Evolutionary conservation across 441 rosid genomes (phyloP), one percentile per base, ranked within the genome.

Genomic region (Brassica hybrid): DNA sequence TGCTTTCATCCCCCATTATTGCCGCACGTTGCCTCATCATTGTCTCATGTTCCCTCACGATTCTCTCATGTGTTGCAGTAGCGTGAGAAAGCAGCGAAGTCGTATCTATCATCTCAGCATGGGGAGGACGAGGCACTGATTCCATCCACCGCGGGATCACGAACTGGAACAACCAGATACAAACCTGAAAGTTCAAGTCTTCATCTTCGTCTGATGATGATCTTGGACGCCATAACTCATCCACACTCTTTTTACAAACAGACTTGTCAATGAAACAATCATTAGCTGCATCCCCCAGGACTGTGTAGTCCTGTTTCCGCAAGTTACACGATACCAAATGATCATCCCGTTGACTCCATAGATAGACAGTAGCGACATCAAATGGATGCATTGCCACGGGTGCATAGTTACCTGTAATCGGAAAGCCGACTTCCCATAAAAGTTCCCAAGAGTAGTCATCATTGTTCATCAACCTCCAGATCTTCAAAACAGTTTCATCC

Each of bases 381-480:
- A 43, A 43, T n/a, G n/a, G n/a, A n/a, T n/a, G n/a, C n/a, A n/a
- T n/a, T n/a, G n/a, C n/a, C n/a, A n/a, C n/a, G n/a, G n/a, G n/a
- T 43, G 21, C 16, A 19, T 21, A 52, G 6, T 17, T 4, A 32
- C 43, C n/a, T 10, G 12, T 41, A 18, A 19, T 1, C 5, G 54
- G 16, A n/a, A 65, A 14, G 32, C 54, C 1, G 9, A 38, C 13
- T 38, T 38, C 52, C 69, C 52, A 18, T 14, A 65, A 11, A 18
- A 65, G 16, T 5, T 65, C 52, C 68, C 68, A 65, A 36, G 43
- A 5, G 56, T 14, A 16, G 5, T 30, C 19, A 8, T 14, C 65
- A 65, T 65, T 65, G 54, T 6, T 19, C 69, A n/a, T n/a, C n/a
- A 62, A 48, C 61, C 69, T 72, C 69, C 69, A 72, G n/a, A 36